Conservation (phyloP, 768 basidiomycete genomes). For the Dacryopinax primogenitus region DNA sequence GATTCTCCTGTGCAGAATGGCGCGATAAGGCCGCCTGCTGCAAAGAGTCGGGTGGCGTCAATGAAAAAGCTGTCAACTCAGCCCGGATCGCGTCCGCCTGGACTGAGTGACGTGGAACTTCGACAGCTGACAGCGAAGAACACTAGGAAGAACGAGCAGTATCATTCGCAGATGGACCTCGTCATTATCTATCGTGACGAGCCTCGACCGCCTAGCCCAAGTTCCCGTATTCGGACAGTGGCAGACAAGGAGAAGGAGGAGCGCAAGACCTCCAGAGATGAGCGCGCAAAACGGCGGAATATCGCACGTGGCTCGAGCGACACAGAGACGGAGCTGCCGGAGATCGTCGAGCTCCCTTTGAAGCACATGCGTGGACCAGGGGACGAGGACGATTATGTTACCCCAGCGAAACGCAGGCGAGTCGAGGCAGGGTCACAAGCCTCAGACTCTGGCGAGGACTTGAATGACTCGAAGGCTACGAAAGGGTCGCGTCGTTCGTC, state of each 20-base stretch:
- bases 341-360: constrained; percentile 24
- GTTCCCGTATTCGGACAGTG: constrained; percentile 56
- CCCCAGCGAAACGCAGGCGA: constrained; percentile 39
- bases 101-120: neutral
- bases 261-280: constrained; percentile 28
- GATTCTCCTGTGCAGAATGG: neutral
- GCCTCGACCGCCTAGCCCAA: constrained; percentile 59
- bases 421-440: constrained; percentile 33
- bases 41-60: neutral
- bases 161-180: neutral
- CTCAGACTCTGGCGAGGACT: constrained; percentile 26
- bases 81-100: neutral
- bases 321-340: constrained; percentile 26
- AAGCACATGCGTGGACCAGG: constrained; percentile 56
- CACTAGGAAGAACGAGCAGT: neutral
- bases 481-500: neutral
- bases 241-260: constrained; percentile 57
- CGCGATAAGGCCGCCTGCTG: neutral
- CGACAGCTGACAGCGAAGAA: neutral
- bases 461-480: neutral
- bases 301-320: constrained; percentile 42
- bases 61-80: neutral
- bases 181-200: neutral
- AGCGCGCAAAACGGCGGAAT: constrained; percentile 44
- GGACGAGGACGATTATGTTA: constrained; percentile 69